These are phyloP conservation scores for Pulicaria dysenterica DNA, from an alignment of 129 eudicot species.

Conservation along the genomic window DNA sequence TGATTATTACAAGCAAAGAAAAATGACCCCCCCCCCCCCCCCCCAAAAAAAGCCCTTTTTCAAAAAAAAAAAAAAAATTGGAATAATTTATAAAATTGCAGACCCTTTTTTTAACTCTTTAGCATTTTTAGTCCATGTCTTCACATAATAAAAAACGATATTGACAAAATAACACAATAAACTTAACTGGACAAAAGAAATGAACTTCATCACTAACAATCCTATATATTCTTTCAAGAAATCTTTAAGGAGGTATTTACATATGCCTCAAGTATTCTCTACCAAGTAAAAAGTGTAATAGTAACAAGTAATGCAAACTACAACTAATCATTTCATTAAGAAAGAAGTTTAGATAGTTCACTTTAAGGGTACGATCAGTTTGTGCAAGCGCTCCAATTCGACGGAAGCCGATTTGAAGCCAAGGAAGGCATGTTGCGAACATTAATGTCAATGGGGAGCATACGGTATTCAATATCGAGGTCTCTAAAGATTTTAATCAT, in stretches of 20 bases:
- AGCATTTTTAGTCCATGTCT: too few species aligned
- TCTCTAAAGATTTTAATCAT: conserved; percentile 67
- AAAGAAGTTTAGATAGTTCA: background rate
- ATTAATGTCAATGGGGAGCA: conserved; percentile 70
- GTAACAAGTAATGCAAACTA: background rate
- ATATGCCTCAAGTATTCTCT: conserved; percentile 23
- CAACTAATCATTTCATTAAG: background rate
- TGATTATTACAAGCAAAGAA: too few species aligned
- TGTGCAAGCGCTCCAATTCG: conserved; percentile 61
- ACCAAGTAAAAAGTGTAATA: conserved; percentile 14
- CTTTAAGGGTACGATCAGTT: conserved; percentile 30
- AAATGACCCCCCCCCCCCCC: too few species aligned
- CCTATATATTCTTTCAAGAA: background rate
- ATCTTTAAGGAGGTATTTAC: conserved; percentile 4
- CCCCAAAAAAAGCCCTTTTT: too few species aligned
- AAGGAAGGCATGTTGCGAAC: conserved; percentile 64
- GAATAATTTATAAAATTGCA: too few species aligned
- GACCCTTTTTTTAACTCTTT: too few species aligned
- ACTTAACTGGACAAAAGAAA: conserved; percentile 5
- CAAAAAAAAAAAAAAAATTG: too few species aligned
- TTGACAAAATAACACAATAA: too few species aligned
- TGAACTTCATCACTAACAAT: background rate
- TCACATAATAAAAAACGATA: too few species aligned
- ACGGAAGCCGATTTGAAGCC: conserved; percentile 60
- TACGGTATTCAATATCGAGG: conserved; percentile 67